phyloP scores from a whole-genome alignment of 73 alveolate species.

The Paramecium octaurelia region DNA sequence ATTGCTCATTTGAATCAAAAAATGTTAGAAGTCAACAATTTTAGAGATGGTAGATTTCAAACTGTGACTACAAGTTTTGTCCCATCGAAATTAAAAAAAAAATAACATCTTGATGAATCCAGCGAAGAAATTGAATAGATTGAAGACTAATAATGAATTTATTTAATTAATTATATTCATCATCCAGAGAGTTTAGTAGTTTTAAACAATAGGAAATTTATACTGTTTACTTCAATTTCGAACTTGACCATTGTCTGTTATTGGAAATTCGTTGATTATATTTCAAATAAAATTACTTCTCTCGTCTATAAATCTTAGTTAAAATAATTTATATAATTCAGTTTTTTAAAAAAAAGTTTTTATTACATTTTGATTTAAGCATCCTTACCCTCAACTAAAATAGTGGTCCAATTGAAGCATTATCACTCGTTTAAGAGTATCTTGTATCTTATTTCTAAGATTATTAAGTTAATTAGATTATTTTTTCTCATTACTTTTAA shows the following conservation, averaged over 20 bases:
- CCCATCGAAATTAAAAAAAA: background rate
- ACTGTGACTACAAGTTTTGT: slow-evolving; percentile 30
- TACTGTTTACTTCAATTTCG: no score
- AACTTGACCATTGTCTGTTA: background rate
- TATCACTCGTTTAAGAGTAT: background rate
- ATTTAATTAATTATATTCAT: background rate
- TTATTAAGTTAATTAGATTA: background rate
- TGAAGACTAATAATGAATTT: background rate
- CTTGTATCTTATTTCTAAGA: background rate
- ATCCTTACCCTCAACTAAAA: background rate
- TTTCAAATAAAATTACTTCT: background rate
- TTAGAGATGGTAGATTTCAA: slow-evolving; percentile 58
- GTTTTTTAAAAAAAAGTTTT: background rate
- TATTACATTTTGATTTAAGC: background rate
- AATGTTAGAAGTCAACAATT: slow-evolving; percentile 61
- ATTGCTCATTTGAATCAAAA: background rate
- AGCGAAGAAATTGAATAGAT: background rate
- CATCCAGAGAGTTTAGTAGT: background rate
- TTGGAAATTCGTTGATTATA: no score
- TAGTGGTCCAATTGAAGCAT: background rate
- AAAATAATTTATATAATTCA: background rate
- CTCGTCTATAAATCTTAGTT: background rate
- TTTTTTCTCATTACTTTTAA: background rate
- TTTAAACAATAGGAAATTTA: background rate
- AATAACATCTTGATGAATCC: background rate